Conservation (phyloP, 257 asterid species). For the Scutellaria baicalensis region DNA sequence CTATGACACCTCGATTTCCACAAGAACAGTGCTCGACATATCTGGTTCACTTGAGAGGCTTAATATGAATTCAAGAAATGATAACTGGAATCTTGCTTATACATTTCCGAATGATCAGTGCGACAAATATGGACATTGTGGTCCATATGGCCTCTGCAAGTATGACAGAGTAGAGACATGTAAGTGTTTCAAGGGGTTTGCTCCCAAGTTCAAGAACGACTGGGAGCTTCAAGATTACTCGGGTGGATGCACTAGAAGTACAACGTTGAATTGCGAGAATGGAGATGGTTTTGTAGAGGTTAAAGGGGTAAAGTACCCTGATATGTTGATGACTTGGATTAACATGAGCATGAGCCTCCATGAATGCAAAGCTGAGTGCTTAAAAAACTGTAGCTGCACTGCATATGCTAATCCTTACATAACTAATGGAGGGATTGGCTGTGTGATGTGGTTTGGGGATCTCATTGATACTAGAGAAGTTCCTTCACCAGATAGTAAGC, state of each 20-base stretch:
- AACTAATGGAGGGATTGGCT: background rate
- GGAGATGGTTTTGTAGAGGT: constrained; percentile 16
- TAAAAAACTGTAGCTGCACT: constrained; percentile 13
- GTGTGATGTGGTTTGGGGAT: background rate
- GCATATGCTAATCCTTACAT: constrained; percentile 2
- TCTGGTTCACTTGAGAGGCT: background rate
- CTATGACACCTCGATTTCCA: background rate
- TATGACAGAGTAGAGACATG: background rate
- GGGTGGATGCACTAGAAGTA: constrained; percentile 13
- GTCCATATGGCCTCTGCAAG: constrained; percentile 17
- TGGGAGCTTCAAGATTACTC: constrained; percentile 19
- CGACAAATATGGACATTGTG: constrained; percentile 17
- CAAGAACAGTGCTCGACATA: background rate
- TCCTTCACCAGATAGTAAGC: background rate
- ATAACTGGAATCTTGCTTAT: background rate
- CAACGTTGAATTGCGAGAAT: background rate
- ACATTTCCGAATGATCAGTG: background rate
- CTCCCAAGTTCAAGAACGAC: background rate
- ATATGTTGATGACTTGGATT: background rate
- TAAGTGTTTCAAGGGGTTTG: constrained; percentile 12
- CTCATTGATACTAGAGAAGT: background rate
- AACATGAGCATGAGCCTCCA: constrained; percentile 8
- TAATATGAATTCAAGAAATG: background rate
- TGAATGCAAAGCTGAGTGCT: constrained; percentile 17
- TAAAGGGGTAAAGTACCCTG: background rate